These are phyloP conservation scores for Pichia nanzhaoensis DNA, from an alignment of 805 yeast genomes.

Conservation along the genomic window DNA sequence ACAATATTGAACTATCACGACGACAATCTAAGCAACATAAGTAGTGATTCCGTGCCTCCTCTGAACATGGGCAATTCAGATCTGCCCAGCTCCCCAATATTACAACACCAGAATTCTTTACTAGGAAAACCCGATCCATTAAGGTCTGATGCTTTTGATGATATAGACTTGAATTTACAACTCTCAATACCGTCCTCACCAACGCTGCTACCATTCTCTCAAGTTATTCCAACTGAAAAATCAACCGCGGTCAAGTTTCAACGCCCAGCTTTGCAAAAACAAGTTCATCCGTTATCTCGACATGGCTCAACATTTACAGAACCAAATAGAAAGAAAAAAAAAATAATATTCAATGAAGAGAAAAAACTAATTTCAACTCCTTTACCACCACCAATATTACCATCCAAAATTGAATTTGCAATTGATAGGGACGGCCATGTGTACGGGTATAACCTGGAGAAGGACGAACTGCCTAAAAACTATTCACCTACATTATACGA, in stretches of 20 bases:
- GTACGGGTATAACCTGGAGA: conserved; percentile 27
- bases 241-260: neutral
- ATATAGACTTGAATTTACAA: neutral
- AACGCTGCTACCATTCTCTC: conserved; percentile 18
- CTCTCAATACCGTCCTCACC: conserved; percentile 25
- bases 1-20: conserved; percentile 1
- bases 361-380: neutral
- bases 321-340: conserved; percentile 24
- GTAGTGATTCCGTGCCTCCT: neutral
- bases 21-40: neutral
- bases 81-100: conserved; percentile 8
- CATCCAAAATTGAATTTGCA: conserved; percentile 34
- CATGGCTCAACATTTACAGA: conserved; percentile 16
- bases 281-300: conserved; percentile 16
- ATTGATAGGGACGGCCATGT: conserved; percentile 41
- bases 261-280: conserved; percentile 11
- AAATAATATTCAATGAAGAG: conserved; percentile 8
- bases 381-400: neutral
- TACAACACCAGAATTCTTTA: conserved; percentile 1
- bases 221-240: neutral
- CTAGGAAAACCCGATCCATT: neutral
- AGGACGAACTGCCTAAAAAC: conserved; percentile 25
- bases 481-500: conserved; percentile 28
- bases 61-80: neutral
- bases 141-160: conserved; percentile 7